A percentile compares a stretch with the other conserved stretches of the same genome.
Conservation (phyloP, 176 grass and related monocot species). For the Dactylis glomerata region DNA sequence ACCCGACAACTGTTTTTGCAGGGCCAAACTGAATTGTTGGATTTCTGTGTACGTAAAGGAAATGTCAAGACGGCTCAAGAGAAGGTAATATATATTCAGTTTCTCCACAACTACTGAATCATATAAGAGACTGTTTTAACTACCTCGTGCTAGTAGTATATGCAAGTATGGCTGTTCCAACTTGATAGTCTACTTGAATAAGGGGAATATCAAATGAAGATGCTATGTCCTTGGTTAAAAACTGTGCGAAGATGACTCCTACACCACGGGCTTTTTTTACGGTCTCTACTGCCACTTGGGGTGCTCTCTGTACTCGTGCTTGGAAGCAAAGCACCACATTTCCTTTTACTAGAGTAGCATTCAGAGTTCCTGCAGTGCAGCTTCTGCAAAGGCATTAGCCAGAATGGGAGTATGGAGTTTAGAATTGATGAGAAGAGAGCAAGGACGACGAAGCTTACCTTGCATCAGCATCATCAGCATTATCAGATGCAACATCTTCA, state of each 20-base stretch:
- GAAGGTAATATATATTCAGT: background rate
- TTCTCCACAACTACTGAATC: background rate
- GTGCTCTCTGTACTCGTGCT: conserved; percentile 69
- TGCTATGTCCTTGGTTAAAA: conserved; percentile 80
- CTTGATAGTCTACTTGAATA: conserved; percentile 89
- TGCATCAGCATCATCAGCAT: conserved; percentile 67
- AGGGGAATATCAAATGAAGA: conserved; percentile 78
- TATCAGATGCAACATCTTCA: conserved; percentile 77
- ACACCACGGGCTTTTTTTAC: conserved; percentile 66
- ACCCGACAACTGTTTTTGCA: conserved; percentile 62
- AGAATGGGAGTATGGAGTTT: conserved; percentile 10
- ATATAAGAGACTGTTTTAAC: background rate
- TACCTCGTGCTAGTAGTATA: conserved; percentile 77
- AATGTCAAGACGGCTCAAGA: background rate
- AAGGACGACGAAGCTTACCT: conserved; percentile 52
- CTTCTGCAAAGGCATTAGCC: conserved; percentile 72
- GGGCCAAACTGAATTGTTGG: conserved; percentile 60
- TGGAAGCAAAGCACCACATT: conserved; percentile 97
- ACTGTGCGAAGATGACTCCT: conserved; percentile 79
- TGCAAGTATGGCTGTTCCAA: conserved; percentile 70
- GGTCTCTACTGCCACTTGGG: conserved; percentile 69
- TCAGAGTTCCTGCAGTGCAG: conserved; percentile 85
- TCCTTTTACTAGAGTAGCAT: conserved; percentile 75
- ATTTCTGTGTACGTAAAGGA: conserved; percentile 44
- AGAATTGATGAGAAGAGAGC: background rate